Percentiles rank a stretch among this genome's conserved stretches.
These are phyloP conservation scores for Calonectria ilicicola DNA, from an alignment of 2,329 filamentous ascomycete genomes.

Conservation along the genomic window DNA sequence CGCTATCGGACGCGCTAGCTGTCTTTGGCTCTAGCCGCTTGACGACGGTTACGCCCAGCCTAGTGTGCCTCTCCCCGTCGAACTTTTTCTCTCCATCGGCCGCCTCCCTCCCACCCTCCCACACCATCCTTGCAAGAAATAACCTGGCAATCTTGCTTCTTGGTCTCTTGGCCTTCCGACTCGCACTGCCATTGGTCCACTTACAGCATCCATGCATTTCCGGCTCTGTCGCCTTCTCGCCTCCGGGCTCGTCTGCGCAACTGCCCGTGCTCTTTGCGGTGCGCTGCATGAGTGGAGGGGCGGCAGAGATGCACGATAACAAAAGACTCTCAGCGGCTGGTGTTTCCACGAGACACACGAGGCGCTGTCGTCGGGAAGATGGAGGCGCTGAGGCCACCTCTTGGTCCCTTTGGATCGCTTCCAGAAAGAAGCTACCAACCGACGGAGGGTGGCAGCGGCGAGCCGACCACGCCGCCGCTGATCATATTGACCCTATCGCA, in stretches of 20 bases:
- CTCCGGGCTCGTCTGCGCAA: slow-evolving; percentile 24
- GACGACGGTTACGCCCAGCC: not conserved
- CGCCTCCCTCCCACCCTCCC: slow-evolving; percentile 35
- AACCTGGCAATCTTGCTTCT: slow-evolving; percentile 25
- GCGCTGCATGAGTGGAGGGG: slow-evolving; percentile 24
- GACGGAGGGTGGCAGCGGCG: slow-evolving; percentile 12
- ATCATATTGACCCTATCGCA: slow-evolving; percentile 14
- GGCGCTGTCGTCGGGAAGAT: slow-evolving; percentile 15
- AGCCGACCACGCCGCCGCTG: slow-evolving; percentile 3
- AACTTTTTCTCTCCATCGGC: slow-evolving; percentile 26
- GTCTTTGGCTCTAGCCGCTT: slow-evolving; percentile 18
- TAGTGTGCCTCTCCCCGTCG: not conserved
- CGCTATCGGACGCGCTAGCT: slow-evolving; percentile 30
- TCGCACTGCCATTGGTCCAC: slow-evolving; percentile 38
- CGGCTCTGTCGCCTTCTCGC: slow-evolving; percentile 26
- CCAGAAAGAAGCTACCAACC: slow-evolving; percentile 10
- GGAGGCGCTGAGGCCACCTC: slow-evolving; percentile 24
- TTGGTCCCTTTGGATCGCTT: slow-evolving; percentile 4
- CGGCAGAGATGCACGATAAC: slow-evolving; percentile 27
- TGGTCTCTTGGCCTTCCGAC: not conserved
- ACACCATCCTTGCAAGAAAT: slow-evolving; percentile 13
- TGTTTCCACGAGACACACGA: slow-evolving; percentile 25
- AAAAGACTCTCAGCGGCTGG: slow-evolving; percentile 9
- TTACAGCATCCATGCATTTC: slow-evolving; percentile 44
- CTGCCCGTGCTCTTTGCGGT: slow-evolving; percentile 14